Conservation (phyloP, 2,329 filamentous ascomycete species). For the Cercospora zeina region DNA sequence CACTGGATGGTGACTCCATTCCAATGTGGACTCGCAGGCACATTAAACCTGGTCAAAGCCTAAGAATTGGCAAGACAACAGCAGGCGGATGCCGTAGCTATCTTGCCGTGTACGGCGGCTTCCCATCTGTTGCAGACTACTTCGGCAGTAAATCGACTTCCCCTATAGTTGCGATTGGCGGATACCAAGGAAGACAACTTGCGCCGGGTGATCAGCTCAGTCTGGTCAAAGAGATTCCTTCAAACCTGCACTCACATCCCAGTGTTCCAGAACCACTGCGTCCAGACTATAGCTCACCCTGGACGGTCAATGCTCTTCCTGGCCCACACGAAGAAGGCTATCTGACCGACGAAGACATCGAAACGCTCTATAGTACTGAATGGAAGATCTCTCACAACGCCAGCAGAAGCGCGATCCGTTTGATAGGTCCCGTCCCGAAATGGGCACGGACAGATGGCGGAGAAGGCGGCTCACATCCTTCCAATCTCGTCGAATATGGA, state of each 20-base stretch:
- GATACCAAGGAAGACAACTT: slow-evolving; percentile 60
- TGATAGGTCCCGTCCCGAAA: slow-evolving; percentile 59
- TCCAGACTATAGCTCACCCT: slow-evolving; percentile 53
- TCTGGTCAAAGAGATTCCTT: slow-evolving; percentile 46
- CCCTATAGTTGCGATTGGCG: slow-evolving; percentile 59
- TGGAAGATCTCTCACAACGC: slow-evolving; percentile 65
- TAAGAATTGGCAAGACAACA: slow-evolving; percentile 58
- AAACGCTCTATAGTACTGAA: slow-evolving; percentile 58
- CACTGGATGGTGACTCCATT: slow-evolving; percentile 52
- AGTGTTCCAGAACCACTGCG: slow-evolving; percentile 50
- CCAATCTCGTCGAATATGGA: slow-evolving; percentile 56
- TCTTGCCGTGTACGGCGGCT: slow-evolving; percentile 58
- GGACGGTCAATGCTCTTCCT: slow-evolving; percentile 57
- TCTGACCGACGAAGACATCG: slow-evolving; percentile 53
- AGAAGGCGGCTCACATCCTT: slow-evolving; percentile 63
- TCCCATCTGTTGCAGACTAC: slow-evolving; percentile 56
- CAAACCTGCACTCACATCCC: slow-evolving; percentile 37
- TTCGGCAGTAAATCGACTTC: slow-evolving; percentile 62
- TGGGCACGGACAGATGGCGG: slow-evolving; percentile 63
- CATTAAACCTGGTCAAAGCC: slow-evolving; percentile 53
- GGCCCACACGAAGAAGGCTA: slow-evolving; percentile 60
- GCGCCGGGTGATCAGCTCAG: slow-evolving; percentile 56
- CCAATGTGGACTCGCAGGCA: slow-evolving; percentile 59
- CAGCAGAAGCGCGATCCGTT: slow-evolving; percentile 60
- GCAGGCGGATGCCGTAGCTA: slow-evolving; percentile 59